These are phyloP conservation scores for Raphanus hybrid DNA, from an alignment of 441 rosid genomes.

Conservation along the genomic window DNA sequence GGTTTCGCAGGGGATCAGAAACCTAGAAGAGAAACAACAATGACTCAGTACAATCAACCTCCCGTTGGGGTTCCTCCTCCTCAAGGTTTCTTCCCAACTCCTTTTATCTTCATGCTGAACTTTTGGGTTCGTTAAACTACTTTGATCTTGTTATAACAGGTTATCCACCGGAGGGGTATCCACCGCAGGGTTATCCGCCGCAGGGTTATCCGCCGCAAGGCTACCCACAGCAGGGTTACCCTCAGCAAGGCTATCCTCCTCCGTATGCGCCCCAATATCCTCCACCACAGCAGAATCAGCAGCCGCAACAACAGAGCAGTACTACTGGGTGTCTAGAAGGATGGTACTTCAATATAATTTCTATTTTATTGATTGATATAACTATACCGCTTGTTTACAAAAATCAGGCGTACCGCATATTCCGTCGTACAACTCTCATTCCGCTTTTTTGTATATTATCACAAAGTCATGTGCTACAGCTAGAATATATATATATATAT, in stretches of 20 bases:
- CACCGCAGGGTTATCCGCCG: slow-evolving; percentile 43
- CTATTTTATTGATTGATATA: not conserved
- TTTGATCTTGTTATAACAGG: slow-evolving; percentile 43
- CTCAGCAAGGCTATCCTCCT: slow-evolving; percentile 26
- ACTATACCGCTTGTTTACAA: not conserved
- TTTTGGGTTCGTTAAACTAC: not conserved
- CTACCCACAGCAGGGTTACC: slow-evolving; percentile 46
- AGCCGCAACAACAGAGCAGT: slow-evolving; percentile 35
- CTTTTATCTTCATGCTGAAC: not conserved
- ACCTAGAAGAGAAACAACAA: slow-evolving; percentile 22
- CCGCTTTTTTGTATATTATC: not conserved
- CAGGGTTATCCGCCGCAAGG: slow-evolving; percentile 63
- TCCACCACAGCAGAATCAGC: slow-evolving; percentile 26
- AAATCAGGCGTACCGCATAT: not conserved
- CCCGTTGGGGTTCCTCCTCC: slow-evolving; percentile 95
- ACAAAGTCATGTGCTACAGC: not conserved
- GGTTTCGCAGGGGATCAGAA: slow-evolving; percentile 26
- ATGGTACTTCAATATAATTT: slow-evolving; percentile 49
- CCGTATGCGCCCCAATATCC: slow-evolving; percentile 41
- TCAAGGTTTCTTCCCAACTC: slow-evolving; percentile 50
- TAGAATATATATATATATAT: no score
- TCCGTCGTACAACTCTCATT: not conserved
- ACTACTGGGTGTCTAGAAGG: slow-evolving; percentile 68
- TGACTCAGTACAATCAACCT: slow-evolving; percentile 88
- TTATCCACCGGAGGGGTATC: slow-evolving; percentile 88